Percentiles rank a stretch among this genome's conserved stretches.
These are phyloP conservation scores for Apiotrichum domesticum DNA, from an alignment of 1,284 basidiomycete species.

Conservation along the genomic window DNA sequence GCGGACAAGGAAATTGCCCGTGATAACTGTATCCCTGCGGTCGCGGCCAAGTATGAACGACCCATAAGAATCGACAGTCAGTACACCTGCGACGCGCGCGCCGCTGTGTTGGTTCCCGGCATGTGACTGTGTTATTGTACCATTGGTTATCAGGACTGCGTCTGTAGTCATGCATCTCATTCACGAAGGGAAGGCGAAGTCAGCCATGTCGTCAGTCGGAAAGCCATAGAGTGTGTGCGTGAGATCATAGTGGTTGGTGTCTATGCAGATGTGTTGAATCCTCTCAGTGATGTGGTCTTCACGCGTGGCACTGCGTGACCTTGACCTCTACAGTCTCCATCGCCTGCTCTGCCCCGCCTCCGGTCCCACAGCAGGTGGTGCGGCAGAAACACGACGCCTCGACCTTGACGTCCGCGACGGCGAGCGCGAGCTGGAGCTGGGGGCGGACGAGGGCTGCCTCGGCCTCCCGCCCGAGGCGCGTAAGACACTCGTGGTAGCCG, in stretches of 20 bases:
- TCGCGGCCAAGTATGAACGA: background rate
- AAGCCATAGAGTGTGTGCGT: too few species aligned
- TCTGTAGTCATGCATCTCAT: too few species aligned
- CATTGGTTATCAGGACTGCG: too few species aligned
- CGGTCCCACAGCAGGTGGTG: background rate
- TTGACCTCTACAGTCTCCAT: too few species aligned
- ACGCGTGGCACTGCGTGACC: too few species aligned
- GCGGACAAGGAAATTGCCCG: too few species aligned
- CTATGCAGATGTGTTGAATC: too few species aligned
- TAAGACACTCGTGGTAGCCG: slow-evolving; percentile 41
- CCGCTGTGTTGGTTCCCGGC: background rate
- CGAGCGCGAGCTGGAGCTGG: slow-evolving; percentile 30
- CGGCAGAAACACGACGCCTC: slow-evolving; percentile 35
- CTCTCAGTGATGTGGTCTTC: too few species aligned
- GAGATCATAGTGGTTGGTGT: too few species aligned
- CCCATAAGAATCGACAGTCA: background rate
- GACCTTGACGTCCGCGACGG: slow-evolving; percentile 33
- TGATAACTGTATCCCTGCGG: background rate
- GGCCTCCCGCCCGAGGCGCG: slow-evolving; percentile 21
- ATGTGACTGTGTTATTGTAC: background rate
- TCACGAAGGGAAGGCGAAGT: too few species aligned
- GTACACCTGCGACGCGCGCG: background rate
- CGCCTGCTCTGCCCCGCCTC: too few species aligned
- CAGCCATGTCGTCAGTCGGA: too few species aligned
- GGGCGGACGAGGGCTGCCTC: slow-evolving; percentile 30